Conservation (phyloP, 2,329 filamentous ascomycete species). For the Botryotinia globosa region DNA sequence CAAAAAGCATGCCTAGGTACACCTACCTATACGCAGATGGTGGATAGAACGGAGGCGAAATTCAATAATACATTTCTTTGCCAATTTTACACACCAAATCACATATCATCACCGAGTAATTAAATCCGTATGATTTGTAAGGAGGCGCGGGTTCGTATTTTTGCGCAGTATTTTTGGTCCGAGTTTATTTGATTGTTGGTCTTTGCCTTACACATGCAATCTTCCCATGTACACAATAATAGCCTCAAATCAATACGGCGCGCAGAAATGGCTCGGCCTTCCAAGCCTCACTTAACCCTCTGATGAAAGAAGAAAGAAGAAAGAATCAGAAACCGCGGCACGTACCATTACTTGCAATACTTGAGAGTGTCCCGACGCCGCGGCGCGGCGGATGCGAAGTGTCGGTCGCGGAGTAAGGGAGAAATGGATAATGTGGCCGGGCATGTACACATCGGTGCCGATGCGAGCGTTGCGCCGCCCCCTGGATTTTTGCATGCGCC, state of each 20-base stretch:
- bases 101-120: neutral
- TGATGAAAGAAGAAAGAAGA: neutral
- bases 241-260: neutral
- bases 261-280: neutral
- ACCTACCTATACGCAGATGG: neutral
- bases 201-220: neutral
- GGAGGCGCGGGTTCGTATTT: neutral
- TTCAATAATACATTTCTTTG: neutral
- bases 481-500: neutral
- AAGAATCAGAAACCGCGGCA: neutral
- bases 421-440: neutral
- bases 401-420: constrained; percentile 1
- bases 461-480: neutral
- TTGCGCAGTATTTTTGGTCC: neutral
- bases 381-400: neutral
- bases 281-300: neutral
- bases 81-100: neutral
- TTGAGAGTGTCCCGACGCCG: neutral
- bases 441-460: neutral
- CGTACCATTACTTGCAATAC: neutral
- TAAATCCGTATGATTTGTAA: neutral
- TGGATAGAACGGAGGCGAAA: neutral
- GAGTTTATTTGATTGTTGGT: neutral
- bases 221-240: neutral
- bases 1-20: no score